These are phyloP conservation scores for Plenodomus biglobosus DNA, from an alignment of 2,329 filamentous ascomycete species.

Conservation along the genomic window DNA sequence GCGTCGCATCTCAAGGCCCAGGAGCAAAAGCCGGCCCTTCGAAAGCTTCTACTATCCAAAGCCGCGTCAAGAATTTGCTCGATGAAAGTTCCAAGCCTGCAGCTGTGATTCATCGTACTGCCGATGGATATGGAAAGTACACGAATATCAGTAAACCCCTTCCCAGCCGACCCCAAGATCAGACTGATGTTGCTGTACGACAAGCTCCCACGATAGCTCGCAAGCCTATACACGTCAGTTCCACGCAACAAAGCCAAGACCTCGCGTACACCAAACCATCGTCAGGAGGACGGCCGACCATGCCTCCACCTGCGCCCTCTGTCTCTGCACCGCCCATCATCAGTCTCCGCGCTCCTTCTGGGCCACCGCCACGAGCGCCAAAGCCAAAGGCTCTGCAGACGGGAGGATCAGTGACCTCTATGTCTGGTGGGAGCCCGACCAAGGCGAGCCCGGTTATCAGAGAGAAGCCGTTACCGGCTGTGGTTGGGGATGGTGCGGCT, in stretches of 20 bases:
- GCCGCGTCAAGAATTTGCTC: slow-evolving; percentile 81
- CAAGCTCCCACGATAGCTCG: slow-evolving; percentile 36
- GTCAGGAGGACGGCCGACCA: slow-evolving; percentile 23
- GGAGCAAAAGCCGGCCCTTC: slow-evolving; percentile 51
- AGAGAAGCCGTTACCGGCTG: slow-evolving; percentile 25
- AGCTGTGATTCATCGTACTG: slow-evolving; percentile 66
- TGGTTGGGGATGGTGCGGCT: slow-evolving; percentile 3
- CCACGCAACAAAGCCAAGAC: slow-evolving; percentile 22
- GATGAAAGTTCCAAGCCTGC: slow-evolving; percentile 66
- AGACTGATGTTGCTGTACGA: slow-evolving; percentile 11
- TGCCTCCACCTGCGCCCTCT: slow-evolving; percentile 27
- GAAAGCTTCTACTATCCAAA: slow-evolving; percentile 83
- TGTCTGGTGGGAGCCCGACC: slow-evolving; percentile 6
- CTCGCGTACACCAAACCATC: slow-evolving; percentile 32
- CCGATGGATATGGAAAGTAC: slow-evolving; percentile 87
- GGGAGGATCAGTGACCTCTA: slow-evolving; percentile 33
- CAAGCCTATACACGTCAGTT: slow-evolving; percentile 51
- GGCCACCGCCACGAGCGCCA: slow-evolving; percentile 55
- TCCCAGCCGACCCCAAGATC: slow-evolving; percentile 34
- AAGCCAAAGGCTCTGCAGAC: slow-evolving; percentile 63
- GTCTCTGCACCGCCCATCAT: slow-evolving; percentile 39
- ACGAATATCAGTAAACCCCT: slow-evolving; percentile 55
- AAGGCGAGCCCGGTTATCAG: slow-evolving; percentile 13
- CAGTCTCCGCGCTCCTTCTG: slow-evolving; percentile 33
- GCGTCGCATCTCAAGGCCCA: slow-evolving; percentile 64